phyloP scores from a whole-genome alignment of 2,329 filamentous ascomycete species.

The Trichoderma polysporum region DNA sequence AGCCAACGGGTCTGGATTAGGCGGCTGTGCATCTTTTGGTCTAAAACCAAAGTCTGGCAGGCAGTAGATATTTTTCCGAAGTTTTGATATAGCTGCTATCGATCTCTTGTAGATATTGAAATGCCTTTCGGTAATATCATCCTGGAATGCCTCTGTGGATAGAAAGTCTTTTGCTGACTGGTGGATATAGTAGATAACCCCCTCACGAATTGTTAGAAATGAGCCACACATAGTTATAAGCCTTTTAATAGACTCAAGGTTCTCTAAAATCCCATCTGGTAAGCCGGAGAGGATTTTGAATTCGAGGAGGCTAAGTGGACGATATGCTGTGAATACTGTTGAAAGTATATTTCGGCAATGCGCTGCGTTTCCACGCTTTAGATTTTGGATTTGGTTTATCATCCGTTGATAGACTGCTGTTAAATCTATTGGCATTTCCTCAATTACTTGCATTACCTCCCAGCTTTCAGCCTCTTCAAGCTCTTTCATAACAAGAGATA shows the following conservation, averaged over 20 bases:
- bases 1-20: slow-evolving; percentile 24
- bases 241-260: background rate
- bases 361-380: background rate
- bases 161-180: slow-evolving; percentile 44
- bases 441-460: background rate
- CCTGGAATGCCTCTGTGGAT: slow-evolving; percentile 27
- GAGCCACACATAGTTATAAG: slow-evolving; percentile 36
- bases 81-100: slow-evolving; percentile 32
- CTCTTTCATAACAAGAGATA: background rate
- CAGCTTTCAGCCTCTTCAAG: background rate
- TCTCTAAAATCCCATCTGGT: background rate
- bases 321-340: background rate
- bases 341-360: background rate
- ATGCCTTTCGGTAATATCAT: slow-evolving; percentile 30
- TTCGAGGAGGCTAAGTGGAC: background rate
- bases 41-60: slow-evolving; percentile 28
- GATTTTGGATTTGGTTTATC: background rate
- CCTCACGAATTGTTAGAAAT: slow-evolving; percentile 34
- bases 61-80: slow-evolving; percentile 39
- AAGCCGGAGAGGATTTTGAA: background rate
- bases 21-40: slow-evolving; percentile 25
- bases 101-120: slow-evolving; percentile 37
- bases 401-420: background rate
- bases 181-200: slow-evolving; percentile 40
- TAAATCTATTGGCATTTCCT: background rate